Evolutionary conservation across 2,329 filamentous ascomycete species (phyloP).

Genomic region (Triangularia verruculosa): DNA sequence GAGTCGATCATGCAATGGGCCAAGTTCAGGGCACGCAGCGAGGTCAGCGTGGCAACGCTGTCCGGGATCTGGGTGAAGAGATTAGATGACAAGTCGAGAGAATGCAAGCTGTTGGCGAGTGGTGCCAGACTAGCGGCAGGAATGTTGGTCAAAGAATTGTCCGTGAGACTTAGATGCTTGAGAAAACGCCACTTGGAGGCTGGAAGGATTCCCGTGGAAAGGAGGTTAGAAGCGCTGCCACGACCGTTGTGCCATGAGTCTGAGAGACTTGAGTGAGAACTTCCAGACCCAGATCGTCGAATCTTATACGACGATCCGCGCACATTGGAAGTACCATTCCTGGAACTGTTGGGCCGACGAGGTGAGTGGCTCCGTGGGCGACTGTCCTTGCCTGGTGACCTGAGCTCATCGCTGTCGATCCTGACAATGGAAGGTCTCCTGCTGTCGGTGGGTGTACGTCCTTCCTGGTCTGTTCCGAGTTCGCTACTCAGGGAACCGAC

Average conservation of each 20-base stretch:
- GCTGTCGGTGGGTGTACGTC: constrained; percentile 35
- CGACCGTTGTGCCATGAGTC: constrained; percentile 63
- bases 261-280: constrained; percentile 78
- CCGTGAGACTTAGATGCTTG: constrained; percentile 84
- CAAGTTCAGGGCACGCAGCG: constrained; percentile 87
- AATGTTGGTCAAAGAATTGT: constrained; percentile 84
- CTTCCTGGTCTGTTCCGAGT: constrained; percentile 41
- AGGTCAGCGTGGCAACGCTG: constrained; percentile 78
- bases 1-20: constrained; percentile 98
- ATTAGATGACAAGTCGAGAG: constrained; percentile 88
- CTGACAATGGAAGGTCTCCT: constrained; percentile 45
- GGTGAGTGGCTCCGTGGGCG: constrained; percentile 79
- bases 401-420: constrained; percentile 48
- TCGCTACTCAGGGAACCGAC: constrained; percentile 60
- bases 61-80: constrained; percentile 94
- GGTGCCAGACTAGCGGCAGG: constrained; percentile 72
- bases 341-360: constrained; percentile 69
- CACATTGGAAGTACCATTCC: constrained; percentile 65
- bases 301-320: constrained; percentile 68
- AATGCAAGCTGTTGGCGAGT: constrained; percentile 83
- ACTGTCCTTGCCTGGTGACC: constrained; percentile 42
- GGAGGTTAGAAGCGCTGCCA: constrained; percentile 75
- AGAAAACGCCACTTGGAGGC: constrained; percentile 92
- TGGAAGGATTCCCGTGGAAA: constrained; percentile 69
- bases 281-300: constrained; percentile 83